These are phyloP conservation scores for Eremothecium gossypii DNA, from an alignment of 1,139 yeast species.

Conservation along the genomic window DNA sequence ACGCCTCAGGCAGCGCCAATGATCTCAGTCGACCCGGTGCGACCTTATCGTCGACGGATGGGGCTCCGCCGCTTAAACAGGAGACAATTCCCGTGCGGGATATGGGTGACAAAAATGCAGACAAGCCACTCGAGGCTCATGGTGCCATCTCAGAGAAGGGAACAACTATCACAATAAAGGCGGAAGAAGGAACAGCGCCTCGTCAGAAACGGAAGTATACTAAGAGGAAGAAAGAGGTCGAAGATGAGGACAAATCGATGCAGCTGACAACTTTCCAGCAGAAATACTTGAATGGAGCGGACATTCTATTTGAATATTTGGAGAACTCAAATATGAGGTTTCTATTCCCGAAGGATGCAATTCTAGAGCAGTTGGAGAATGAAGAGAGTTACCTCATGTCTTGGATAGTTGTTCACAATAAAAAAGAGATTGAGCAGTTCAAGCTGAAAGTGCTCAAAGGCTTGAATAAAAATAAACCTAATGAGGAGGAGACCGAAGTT, in stretches of 20 bases:
- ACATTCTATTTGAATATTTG: constrained; percentile 72
- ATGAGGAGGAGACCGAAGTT: constrained; percentile 7
- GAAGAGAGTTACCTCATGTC: constrained; percentile 26
- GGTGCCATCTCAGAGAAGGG: no score
- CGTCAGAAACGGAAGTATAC: constrained; percentile 9
- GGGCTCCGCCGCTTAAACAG: no score
- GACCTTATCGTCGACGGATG: no score
- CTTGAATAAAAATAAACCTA: constrained; percentile 10
- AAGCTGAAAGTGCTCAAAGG: constrained; percentile 19
- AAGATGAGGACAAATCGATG: constrained; percentile 34
- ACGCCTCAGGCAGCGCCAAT: no score
- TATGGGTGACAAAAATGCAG: no score
- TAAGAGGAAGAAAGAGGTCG: constrained; percentile 17
- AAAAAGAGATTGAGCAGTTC: constrained; percentile 20
- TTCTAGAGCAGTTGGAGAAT: constrained; percentile 48
- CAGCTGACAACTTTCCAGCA: constrained; percentile 66
- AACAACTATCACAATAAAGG: no score
- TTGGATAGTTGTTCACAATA: constrained; percentile 28
- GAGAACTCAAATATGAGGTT: constrained; percentile 74
- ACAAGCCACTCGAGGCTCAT: no score
- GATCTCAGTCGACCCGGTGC: no score
- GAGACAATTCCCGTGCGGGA: no score
- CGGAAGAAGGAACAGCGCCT: no score
- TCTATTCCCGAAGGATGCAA: constrained; percentile 63
- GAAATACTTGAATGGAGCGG: constrained; percentile 56